These are phyloP conservation scores for Geotrichum citri-aurantii DNA, from an alignment of 1,139 yeast species.

Conservation along the genomic window DNA sequence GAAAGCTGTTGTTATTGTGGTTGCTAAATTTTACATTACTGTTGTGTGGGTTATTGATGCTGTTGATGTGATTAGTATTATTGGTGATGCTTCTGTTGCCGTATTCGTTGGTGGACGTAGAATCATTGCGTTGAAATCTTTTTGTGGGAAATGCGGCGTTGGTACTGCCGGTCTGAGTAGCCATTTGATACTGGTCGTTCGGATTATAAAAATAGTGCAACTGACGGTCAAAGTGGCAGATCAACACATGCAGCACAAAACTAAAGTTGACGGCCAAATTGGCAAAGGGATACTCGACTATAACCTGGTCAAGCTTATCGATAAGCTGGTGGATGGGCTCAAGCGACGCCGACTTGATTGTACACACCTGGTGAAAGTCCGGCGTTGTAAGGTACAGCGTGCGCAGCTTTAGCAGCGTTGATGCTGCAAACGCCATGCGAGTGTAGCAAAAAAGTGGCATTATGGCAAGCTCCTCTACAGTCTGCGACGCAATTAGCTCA, in stretches of 20 bases:
- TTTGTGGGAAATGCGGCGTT: not conserved
- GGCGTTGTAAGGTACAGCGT: constrained; percentile 53
- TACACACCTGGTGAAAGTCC: constrained; percentile 41
- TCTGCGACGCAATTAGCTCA: constrained; percentile 20
- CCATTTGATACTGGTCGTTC: constrained; percentile 11
- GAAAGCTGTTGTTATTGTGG: constrained; percentile 7
- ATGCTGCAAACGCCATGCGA: constrained; percentile 62
- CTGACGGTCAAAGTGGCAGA: constrained; percentile 31
- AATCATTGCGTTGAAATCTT: not conserved
- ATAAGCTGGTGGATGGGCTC: constrained; percentile 43
- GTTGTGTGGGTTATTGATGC: constrained; percentile 9
- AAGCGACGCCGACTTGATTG: constrained; percentile 45
- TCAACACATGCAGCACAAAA: constrained; percentile 29
- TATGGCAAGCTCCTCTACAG: constrained; percentile 38
- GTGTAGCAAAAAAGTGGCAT: constrained; percentile 61
- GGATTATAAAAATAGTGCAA: constrained; percentile 20
- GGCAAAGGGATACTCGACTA: constrained; percentile 26
- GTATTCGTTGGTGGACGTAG: not conserved
- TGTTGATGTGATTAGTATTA: constrained; percentile 17
- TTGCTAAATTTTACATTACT: too few species aligned
- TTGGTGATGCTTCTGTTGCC: constrained; percentile 16
- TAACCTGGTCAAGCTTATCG: constrained; percentile 27
- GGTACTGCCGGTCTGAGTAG: not conserved
- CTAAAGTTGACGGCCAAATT: constrained; percentile 27
- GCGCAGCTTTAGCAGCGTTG: constrained; percentile 56